phyloP scores from a whole-genome alignment of 2,329 filamentous ascomycete species.

The Microdochium paspali region DNA sequence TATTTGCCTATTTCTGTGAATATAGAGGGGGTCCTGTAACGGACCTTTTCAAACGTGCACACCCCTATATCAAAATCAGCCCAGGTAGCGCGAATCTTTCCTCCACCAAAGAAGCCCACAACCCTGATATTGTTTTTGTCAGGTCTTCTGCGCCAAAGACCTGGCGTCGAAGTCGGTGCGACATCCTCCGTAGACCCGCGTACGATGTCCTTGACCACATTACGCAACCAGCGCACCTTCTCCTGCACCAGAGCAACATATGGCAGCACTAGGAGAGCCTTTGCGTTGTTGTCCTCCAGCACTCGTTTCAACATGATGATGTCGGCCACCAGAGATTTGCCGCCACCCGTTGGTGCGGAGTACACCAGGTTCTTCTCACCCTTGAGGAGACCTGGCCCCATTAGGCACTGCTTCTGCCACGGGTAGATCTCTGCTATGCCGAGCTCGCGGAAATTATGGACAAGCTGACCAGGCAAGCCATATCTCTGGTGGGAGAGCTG shows the following conservation, averaged over 20 bases:
- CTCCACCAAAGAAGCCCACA: constrained; percentile 67
- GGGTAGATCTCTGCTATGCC: constrained; percentile 69
- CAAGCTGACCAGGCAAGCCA: constrained; percentile 47
- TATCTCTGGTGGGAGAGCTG: constrained; percentile 55
- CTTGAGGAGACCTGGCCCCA: constrained; percentile 54
- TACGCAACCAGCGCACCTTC: constrained; percentile 65
- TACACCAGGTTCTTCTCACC: constrained; percentile 68
- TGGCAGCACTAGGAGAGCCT: constrained; percentile 64
- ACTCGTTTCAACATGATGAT: constrained; percentile 66
- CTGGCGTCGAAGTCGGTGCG: constrained; percentile 20
- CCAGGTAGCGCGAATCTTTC: constrained; percentile 58
- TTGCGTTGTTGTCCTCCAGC: constrained; percentile 51
- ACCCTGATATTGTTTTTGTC: constrained; percentile 53
- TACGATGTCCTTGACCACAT: constrained; percentile 51
- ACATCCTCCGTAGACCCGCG: constrained; percentile 23
- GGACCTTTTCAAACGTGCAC: constrained; percentile 70
- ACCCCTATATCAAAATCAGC: constrained; percentile 68
- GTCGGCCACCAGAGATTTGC: constrained; percentile 66
- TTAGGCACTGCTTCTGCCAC: constrained; percentile 69
- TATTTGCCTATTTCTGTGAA: constrained; percentile 8
- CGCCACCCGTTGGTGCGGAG: constrained; percentile 68
- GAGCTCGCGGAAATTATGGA: constrained; percentile 53
- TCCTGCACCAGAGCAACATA: constrained; percentile 76
- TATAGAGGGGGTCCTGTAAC: constrained; percentile 2
- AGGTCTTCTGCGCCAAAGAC: constrained; percentile 43